Evolutionary conservation across 805 yeast genomes (phyloP), one percentile per base, ranked within the genome.

Genomic region (Blastobotrys attinorum): DNA sequence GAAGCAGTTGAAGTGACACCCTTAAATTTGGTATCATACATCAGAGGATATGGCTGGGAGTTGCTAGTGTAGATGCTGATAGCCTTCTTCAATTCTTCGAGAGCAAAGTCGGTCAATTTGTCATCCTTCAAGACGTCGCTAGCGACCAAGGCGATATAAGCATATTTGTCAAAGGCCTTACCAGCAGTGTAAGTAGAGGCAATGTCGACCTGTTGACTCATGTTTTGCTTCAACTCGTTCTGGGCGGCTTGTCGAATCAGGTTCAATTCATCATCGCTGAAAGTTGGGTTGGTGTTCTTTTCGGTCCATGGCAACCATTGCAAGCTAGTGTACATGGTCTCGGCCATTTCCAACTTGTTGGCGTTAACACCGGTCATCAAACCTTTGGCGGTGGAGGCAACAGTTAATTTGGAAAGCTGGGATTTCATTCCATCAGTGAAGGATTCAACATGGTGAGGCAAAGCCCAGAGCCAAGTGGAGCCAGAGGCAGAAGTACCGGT

Each of bases 141-240:
- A 31, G 81, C 77, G 8, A 80, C 85, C 49, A 83, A 83, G 11
- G 87, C 69, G 42, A 92, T 73, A 71, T 83, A 83, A 0, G 97
- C 96, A 63, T 84, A 92, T 64, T 89, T 92, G 52, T 88, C 96
- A 40, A 89, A 66, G 22, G 78, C 72, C 60, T 92, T 90, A 10
- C 97, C 98, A 2, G 95, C 75, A 17, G 85, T 79, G 64, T 90
- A 90, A 84, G 89, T 89, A 0, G 96, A 86, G 49, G 86, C 86
- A 8, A 81, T 66, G 54, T 82, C 66, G n/a, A 82, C 72, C 61
- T 72, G 74, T 15, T 70, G 72, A 3, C 64, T 63, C 29, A 82
- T 71, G 48, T 81, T 84, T n/a, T 69, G 75, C 22, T 69, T 55
- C 7, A 74, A 60, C 52, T 83, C 92, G 3, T 60, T 47, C n/a